These are phyloP conservation scores for Scheffersomyces insectosa DNA, from an alignment of 1,139 yeast species.

Conservation along the genomic window DNA sequence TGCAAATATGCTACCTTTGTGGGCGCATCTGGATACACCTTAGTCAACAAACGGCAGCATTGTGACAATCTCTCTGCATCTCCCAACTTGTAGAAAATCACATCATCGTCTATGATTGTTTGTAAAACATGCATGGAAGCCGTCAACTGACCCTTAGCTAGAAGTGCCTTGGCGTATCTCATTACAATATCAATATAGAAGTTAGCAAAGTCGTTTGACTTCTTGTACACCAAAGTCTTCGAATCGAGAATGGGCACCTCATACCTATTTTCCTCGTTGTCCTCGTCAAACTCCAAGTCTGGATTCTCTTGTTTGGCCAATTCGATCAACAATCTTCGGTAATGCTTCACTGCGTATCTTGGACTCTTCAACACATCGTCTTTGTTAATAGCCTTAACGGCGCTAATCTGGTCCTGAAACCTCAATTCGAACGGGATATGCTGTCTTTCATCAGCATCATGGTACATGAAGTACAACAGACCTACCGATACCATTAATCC, in stretches of 20 bases:
- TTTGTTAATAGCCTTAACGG: constrained; percentile 47
- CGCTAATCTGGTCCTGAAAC: constrained; percentile 33
- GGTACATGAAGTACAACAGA: constrained; percentile 40
- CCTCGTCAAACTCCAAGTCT: constrained; percentile 25
- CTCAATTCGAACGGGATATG: constrained; percentile 42
- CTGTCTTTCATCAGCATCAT: constrained; percentile 43
- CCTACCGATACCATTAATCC: constrained; percentile 41
- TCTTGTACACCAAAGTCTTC: constrained; percentile 29
- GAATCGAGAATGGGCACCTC: constrained; percentile 37
- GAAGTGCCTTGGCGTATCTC: constrained; percentile 42
- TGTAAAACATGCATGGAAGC: constrained; percentile 31
- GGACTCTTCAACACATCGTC: constrained; percentile 48
- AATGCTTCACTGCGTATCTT: constrained; percentile 46
- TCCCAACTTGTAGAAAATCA: constrained; percentile 41
- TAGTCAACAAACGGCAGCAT: constrained; percentile 41
- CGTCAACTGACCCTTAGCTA: constrained; percentile 43
- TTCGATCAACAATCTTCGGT: constrained; percentile 39
- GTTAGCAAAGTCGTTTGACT: constrained; percentile 38
- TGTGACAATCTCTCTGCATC: constrained; percentile 46
- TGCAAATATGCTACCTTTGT: constrained; percentile 37
- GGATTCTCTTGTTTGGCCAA: constrained; percentile 34
- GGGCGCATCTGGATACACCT: constrained; percentile 22
- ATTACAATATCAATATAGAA: constrained; percentile 48
- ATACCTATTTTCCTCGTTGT: constrained; percentile 22
- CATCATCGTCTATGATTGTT: constrained; percentile 37